Conservation (phyloP, 805 yeast species). For the Saccharomycopsis guyanensis region DNA sequence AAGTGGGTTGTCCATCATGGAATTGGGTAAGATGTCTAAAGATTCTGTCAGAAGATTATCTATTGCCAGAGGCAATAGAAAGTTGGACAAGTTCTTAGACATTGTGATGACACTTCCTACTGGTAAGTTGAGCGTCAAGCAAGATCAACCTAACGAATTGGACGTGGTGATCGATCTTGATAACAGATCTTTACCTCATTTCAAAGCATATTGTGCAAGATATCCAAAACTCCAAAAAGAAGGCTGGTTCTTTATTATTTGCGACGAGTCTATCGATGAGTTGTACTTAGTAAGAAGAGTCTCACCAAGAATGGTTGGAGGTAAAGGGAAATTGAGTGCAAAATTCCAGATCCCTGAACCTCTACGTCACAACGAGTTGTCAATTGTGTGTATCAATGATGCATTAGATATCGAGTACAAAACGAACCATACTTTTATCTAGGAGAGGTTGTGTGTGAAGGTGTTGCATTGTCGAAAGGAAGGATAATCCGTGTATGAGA, state of each 20-base stretch:
- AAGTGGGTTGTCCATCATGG: background rate
- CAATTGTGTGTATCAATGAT: conserved; percentile 53
- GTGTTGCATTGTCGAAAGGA: background rate
- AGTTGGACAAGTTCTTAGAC: conserved; percentile 41
- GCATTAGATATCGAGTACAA: conserved; percentile 51
- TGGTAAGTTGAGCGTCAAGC: conserved; percentile 35
- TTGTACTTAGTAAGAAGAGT: conserved; percentile 67
- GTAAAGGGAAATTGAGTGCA: conserved; percentile 30
- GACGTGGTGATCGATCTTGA: conserved; percentile 44
- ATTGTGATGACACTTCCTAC: conserved; percentile 57
- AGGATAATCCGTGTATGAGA: too few species aligned
- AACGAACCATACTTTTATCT: conserved; percentile 21
- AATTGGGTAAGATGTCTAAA: conserved; percentile 35
- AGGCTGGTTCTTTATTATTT: conserved; percentile 76
- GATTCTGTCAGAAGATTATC: conserved; percentile 25
- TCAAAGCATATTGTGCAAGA: conserved; percentile 64
- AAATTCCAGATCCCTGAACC: conserved; percentile 44
- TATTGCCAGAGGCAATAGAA: conserved; percentile 23
- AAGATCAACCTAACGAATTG: conserved; percentile 31
- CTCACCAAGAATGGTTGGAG: conserved; percentile 24
- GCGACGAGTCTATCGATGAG: conserved; percentile 43
- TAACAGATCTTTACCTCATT: conserved; percentile 44
- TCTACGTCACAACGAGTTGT: conserved; percentile 37
- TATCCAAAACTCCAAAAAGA: conserved; percentile 91
- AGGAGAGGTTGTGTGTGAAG: background rate